These are phyloP conservation scores for Hordeum pubiflorum DNA, from an alignment of 202 grass and related monocot species.

Conservation along the genomic window DNA sequence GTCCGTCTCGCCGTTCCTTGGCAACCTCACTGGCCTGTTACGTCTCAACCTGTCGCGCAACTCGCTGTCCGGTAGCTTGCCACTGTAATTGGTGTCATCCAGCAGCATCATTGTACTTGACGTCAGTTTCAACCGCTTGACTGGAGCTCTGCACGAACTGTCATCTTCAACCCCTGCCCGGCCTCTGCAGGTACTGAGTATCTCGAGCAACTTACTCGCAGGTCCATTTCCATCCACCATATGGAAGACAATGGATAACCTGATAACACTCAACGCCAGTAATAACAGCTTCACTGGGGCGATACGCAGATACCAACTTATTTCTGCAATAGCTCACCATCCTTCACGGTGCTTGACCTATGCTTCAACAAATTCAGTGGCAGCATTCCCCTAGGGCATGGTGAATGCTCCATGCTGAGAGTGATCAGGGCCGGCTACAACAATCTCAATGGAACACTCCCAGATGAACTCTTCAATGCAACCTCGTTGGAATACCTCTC, in stretches of 20 bases:
- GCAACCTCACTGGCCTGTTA: constrained; percentile 24
- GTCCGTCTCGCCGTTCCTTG: constrained; percentile 22
- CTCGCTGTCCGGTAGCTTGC: neutral
- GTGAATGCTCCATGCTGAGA: neutral
- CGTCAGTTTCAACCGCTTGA: neutral
- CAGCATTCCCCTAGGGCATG: neutral
- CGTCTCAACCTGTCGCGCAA: constrained; percentile 14
- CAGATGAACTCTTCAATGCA: neutral
- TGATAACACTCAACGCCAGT: neutral
- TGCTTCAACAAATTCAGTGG: neutral
- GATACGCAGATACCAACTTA: neutral
- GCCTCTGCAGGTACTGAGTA: neutral
- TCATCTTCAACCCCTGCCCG: neutral
- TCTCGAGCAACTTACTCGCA: neutral
- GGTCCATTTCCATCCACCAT: neutral
- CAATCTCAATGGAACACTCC: neutral
- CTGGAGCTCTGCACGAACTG: neutral
- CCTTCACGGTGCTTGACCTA: neutral
- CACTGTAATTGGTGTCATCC: neutral
- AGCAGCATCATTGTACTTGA: neutral
- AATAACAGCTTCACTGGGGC: neutral
- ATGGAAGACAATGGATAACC: neutral
- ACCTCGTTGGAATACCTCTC: neutral
- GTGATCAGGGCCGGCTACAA: neutral
- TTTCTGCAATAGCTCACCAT: neutral